These are phyloP conservation scores for Fusarium verticillioides DNA, from an alignment of 2,329 filamentous ascomycete species.

Conservation along the genomic window DNA sequence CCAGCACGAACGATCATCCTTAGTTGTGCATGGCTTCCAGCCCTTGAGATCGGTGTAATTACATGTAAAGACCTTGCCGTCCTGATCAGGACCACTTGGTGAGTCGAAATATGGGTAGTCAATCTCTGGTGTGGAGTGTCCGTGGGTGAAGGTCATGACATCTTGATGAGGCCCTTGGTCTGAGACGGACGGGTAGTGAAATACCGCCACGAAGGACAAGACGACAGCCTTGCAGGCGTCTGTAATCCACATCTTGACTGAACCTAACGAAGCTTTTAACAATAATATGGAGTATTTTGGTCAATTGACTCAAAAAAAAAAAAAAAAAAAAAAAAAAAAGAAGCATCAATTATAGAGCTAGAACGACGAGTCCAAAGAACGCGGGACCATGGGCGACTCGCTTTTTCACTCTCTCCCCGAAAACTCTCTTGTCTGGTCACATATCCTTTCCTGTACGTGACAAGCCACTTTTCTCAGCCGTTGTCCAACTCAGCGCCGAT, in stretches of 20 bases:
- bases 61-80: neutral
- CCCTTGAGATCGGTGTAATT: neutral
- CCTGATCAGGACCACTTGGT: neutral
- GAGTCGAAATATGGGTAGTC: neutral
- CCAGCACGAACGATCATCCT: constrained; percentile 4
- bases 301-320: accelerated
- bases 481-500: neutral
- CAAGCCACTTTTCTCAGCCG: neutral
- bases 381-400: neutral
- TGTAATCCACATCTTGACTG: constrained; percentile 4
- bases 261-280: accelerated
- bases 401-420: neutral
- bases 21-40: neutral
- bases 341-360: neutral
- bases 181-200: neutral
- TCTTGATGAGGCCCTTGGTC: neutral
- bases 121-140: neutral
- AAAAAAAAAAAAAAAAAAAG: accelerated
- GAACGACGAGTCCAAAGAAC: neutral
- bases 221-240: constrained; percentile 10
- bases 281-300: accelerated
- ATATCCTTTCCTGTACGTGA: neutral
- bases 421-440: neutral
- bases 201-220: constrained; percentile 1
- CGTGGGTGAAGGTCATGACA: constrained; percentile 1